Evolutionary conservation across 2,329 filamentous ascomycete species (phyloP), one percentile per base, ranked within the genome.

Genomic region (Pseudopithomyces chartarum): DNA sequence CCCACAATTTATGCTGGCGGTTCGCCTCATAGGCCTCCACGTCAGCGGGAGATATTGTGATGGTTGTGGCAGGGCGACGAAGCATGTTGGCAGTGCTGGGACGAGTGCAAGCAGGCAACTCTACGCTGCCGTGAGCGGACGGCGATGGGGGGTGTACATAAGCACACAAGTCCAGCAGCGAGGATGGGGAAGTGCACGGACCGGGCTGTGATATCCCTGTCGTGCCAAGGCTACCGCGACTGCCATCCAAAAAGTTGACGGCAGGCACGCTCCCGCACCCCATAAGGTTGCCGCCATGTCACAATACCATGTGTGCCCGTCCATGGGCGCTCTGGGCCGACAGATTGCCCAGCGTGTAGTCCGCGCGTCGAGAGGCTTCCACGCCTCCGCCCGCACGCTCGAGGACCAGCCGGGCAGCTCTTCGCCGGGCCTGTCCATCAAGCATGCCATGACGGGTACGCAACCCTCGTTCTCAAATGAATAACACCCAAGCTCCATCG

Each of bases 21-120:
- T 82, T 81, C 71, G 88, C 87, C 69, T 91, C 88, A 76, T 90
- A 91, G 52, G 84, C 80, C 38, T 87, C 86, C 38, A 91, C 81
- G 73, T 92, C 89, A 69, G 90, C 87, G 46, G 85, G 80, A 2
- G 88, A 91, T 61, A 91, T 83, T 53, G 83, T 80, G 60, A 92
- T 85, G 13, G 84, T 84, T 45, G 89, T 92, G 11, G 89, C 83
- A 15, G 85, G 83, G 44, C 89, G 85, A 65, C 87, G 86, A 64
- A 90, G 85, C 87, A 90, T 88, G 7, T 34, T 75, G 58, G 36
- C 33, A 20, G 43, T n/a, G n/a, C n/a, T n/a, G n/a, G n/a, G n/a
- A n/a, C n/a, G n/a, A n/a, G n/a, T n/a, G n/a, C n/a, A n/a, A n/a
- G n/a, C n/a, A n/a, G n/a, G n/a, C n/a, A n/a, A n/a, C n/a, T n/a